These are phyloP conservation scores for Puccinellia tenuiflora DNA, from an alignment of 176 grass and related monocot species.

Conservation along the genomic window DNA sequence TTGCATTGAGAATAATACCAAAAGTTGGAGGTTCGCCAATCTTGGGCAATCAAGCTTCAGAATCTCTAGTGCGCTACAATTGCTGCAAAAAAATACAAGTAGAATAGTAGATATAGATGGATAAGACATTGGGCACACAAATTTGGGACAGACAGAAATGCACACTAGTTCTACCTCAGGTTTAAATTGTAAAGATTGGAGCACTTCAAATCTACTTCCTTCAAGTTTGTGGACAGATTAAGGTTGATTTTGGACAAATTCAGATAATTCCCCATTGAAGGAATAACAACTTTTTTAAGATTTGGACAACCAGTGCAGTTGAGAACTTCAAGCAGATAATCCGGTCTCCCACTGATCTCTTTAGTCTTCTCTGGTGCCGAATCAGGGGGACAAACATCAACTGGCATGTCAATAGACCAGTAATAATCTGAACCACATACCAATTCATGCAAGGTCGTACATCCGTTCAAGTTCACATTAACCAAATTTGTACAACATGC, in stretches of 20 bases:
- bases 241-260: conserved; percentile 89
- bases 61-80: conserved; percentile 79
- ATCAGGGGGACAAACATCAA: conserved; percentile 40
- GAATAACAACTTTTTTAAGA: conserved; percentile 81
- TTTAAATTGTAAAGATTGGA: conserved; percentile 70
- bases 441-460: conserved; percentile 75
- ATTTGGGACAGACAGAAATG: neutral
- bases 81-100: conserved; percentile 40
- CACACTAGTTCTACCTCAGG: conserved; percentile 56
- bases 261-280: conserved; percentile 57
- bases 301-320: conserved; percentile 94
- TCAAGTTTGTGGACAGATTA: conserved; percentile 84
- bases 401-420: conserved; percentile 34
- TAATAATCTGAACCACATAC: conserved; percentile 53
- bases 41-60: conserved; percentile 94
- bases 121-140: neutral
- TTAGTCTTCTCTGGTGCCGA: conserved; percentile 18
- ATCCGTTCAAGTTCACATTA: conserved; percentile 91
- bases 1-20: conserved; percentile 42
- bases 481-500: conserved; percentile 73
- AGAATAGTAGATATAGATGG: neutral
- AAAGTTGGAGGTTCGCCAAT: conserved; percentile 73
- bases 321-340: conserved; percentile 72
- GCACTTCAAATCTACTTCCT: conserved; percentile 87
- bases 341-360: conserved; percentile 25